Evolutionary conservation across 2,329 filamentous ascomycete genomes (phyloP), one percentile per base, ranked within the genome.

Genomic region (Macrophomina pseudophaseolina): DNA sequence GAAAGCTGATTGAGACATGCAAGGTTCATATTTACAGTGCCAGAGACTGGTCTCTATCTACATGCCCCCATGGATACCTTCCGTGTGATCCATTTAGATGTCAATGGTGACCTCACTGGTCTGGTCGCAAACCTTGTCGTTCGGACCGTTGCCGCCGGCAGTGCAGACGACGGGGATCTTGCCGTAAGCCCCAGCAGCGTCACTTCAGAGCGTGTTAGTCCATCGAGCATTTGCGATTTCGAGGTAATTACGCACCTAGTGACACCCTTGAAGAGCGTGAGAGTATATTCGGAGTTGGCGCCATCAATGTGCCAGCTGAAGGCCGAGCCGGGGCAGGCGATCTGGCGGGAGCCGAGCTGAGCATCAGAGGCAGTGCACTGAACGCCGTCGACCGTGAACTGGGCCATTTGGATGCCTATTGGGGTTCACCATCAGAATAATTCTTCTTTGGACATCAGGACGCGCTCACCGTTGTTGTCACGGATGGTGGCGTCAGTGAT

Each of bases 251-350:
- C 56, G 18, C 14, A 60, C 56, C 30, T 28, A 40, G 16, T 40
- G 33, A 30, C 2, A 3, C 56, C 54, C 48, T 66, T 53, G 54
- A 46, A 66, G 14, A 66, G 44, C 35, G 54, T 60, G 64, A 66
- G 44, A 18, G 35, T 30, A 46, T 66, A 66, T 44, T 66, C 64
- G 23, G 33, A 44, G 54, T 33, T 44, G 64, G 64, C 52, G 64
- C 64, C 64, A 6, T 18, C 9, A 35, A 66, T n/a, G 30, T 40
- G 33, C 42, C 48, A 66, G 18, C 23, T 18, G 64, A 30, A 66
- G 12, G 23, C 38, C 2, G 53, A 52, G 54, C 8, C 38, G 9
- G 53, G 16, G 46, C 64, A 66, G 16, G 33, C 35, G 11, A 44
- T 49, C 35, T 54, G 40, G 64, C 40, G 38, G 3, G 42, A 18